Evolutionary conservation across 306 rosid genomes (phyloP).

Genomic region (Corylus avellana): DNA sequence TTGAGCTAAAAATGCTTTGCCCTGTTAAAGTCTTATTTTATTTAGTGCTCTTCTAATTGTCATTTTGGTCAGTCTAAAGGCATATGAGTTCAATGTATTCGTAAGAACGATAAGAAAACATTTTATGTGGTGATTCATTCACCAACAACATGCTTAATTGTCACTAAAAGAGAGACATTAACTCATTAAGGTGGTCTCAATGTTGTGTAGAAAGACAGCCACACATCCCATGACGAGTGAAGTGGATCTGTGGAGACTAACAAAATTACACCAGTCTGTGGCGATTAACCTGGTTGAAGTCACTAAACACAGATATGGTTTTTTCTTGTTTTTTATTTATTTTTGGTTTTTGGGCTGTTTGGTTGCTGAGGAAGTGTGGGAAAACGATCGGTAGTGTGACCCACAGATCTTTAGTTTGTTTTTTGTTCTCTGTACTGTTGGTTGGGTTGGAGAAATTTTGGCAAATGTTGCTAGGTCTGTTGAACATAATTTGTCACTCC

Average conservation of each 20-base stretch:
- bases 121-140: neutral
- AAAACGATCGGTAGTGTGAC: too few species aligned
- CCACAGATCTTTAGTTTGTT: too few species aligned
- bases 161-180: constrained; percentile 18
- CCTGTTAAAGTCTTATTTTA: constrained; percentile 12
- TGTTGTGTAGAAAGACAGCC: constrained; percentile 19
- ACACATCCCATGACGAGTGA: neutral
- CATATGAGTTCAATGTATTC: neutral
- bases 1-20: constrained; percentile 15
- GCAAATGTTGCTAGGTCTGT: too few species aligned
- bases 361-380: too few species aligned
- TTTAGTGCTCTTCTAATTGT: neutral
- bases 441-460: too few species aligned
- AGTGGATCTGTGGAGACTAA: neutral
- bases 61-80: neutral
- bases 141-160: constrained; percentile 9
- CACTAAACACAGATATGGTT: too few species aligned
- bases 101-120: neutral
- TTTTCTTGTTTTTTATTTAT: too few species aligned
- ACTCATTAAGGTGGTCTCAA: constrained; percentile 15
- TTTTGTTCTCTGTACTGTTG: too few species aligned
- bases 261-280: too few species aligned
- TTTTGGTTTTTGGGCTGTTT: too few species aligned
- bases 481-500: too few species aligned
- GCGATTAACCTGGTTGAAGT: too few species aligned